Conservation (phyloP, 371 early-diverging fungal species). For the Zychaea mexicana region DNA sequence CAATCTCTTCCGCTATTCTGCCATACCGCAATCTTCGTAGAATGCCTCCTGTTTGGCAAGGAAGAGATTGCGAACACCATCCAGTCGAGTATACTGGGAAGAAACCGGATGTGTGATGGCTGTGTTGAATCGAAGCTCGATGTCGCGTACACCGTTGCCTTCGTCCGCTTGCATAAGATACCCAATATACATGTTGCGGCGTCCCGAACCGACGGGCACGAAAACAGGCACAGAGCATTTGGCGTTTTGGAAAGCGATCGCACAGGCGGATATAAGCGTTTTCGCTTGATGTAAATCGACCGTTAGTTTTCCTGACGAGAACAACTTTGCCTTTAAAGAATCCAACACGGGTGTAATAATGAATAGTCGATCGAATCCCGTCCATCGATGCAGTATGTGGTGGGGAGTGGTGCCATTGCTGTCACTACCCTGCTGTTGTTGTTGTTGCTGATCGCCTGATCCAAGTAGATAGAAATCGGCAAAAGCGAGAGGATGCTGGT, state of each 20-base stretch:
- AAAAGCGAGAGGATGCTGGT: slow-evolving; percentile 22
- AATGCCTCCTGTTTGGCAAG: slow-evolving; percentile 43
- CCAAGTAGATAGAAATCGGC: slow-evolving; percentile 28
- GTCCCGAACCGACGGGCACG: slow-evolving; percentile 70
- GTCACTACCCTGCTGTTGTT: slow-evolving; percentile 22
- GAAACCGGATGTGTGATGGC: slow-evolving; percentile 60
- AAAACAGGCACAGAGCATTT: slow-evolving; percentile 77
- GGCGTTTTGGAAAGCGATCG: slow-evolving; percentile 74
- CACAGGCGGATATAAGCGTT: slow-evolving; percentile 68
- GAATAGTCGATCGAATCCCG: slow-evolving; percentile 53
- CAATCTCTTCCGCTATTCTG: no score
- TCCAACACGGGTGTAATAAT: slow-evolving; percentile 42
- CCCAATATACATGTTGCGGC: slow-evolving; percentile 67
- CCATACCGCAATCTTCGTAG: slow-evolving; percentile 42
- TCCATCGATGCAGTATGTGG: slow-evolving; percentile 70
- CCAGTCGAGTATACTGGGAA: slow-evolving; percentile 55
- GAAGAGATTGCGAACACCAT: slow-evolving; percentile 61
- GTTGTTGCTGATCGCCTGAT: slow-evolving; percentile 19
- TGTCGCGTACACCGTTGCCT: slow-evolving; percentile 21
- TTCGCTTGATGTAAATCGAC: slow-evolving; percentile 69
- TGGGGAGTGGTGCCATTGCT: slow-evolving; percentile 7
- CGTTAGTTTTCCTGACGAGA: slow-evolving; percentile 27
- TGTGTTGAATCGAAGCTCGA: slow-evolving; percentile 65
- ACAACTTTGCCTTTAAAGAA: slow-evolving; percentile 34
- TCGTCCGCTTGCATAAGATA: slow-evolving; percentile 33